A percentile compares a stretch with the other conserved stretches of the same genome.
Conservation (phyloP, 768 basidiomycete genomes). For the Leccinum ochraceum region DNA sequence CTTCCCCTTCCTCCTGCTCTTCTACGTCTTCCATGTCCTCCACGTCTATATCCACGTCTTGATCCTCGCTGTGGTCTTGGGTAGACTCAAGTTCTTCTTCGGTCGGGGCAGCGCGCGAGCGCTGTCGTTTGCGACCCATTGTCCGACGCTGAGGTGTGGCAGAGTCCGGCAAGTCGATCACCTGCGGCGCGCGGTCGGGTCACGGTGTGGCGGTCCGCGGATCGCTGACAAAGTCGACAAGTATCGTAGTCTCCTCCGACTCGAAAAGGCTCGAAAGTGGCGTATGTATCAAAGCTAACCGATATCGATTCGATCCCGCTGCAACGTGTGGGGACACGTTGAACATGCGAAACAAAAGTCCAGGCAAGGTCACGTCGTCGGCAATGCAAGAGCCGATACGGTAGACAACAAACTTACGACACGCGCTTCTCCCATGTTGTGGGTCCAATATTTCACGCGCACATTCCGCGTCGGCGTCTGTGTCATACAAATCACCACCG, state of each 20-base stretch:
- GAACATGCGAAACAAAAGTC: not conserved
- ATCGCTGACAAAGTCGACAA: not conserved
- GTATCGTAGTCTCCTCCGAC: too few relatives aligned
- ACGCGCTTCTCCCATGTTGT: not conserved
- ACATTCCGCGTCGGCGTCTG: not conserved
- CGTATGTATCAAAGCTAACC: too few relatives aligned
- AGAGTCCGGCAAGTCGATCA: not conserved
- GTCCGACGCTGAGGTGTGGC: not conserved
- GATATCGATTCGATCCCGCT: too few relatives aligned
- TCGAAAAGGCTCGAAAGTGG: too few relatives aligned
- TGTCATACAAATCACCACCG: not conserved
- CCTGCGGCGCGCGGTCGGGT: too few relatives aligned
- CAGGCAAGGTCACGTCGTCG: not conserved
- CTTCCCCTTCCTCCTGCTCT: too few relatives aligned
- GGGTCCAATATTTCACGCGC: not conserved
- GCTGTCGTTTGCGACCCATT: slow-evolving; percentile 48
- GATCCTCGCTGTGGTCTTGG: slow-evolving; percentile 5
- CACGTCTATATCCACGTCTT: not conserved
- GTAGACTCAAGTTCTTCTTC: slow-evolving; percentile 23
- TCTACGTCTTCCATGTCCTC: not conserved
- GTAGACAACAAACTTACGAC: not conserved
- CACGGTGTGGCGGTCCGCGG: too few relatives aligned
- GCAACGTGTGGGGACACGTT: not conserved
- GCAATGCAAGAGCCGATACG: not conserved
- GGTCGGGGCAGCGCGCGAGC: slow-evolving; percentile 40